Conservation (phyloP, 164 flowering plant genomes). For the Magnolia sinica region DNA sequence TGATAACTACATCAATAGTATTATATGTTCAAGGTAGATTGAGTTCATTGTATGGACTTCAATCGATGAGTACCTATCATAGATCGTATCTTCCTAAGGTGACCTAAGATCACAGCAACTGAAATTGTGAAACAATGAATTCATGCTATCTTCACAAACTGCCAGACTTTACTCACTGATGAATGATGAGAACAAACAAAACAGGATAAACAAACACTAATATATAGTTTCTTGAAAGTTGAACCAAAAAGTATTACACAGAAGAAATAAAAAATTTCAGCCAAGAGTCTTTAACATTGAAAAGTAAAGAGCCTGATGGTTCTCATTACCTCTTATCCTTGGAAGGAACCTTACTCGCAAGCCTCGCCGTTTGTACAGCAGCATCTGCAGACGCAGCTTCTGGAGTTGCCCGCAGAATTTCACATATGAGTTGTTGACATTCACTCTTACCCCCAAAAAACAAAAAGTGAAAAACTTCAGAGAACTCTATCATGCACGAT, state of each 20-base stretch:
- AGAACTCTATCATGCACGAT: background rate
- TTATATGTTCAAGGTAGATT: too few species aligned
- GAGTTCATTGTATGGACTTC: too few species aligned
- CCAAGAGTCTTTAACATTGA: background rate
- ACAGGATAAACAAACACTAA: background rate
- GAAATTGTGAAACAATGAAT: background rate
- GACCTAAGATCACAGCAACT: background rate
- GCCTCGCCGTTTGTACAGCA: constrained; percentile 92
- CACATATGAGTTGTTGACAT: constrained; percentile 99
- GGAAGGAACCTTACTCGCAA: constrained; percentile 76
- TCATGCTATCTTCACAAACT: background rate
- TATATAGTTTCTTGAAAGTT: background rate
- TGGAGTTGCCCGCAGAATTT: constrained; percentile 97
- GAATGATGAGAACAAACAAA: background rate
- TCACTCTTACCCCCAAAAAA: constrained; percentile 63
- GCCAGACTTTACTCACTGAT: background rate
- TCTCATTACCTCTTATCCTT: constrained; percentile 68
- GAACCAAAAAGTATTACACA: background rate
- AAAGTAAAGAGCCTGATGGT: background rate
- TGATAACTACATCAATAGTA: too few species aligned
- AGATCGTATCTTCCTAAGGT: background rate
- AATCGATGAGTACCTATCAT: too few species aligned
- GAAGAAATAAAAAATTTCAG: background rate
- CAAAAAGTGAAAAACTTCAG: background rate
- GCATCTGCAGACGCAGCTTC: constrained; percentile 99